Evolutionary conservation across 2,329 filamentous ascomycete genomes (phyloP).

Genomic region (Periconia sp.): DNA sequence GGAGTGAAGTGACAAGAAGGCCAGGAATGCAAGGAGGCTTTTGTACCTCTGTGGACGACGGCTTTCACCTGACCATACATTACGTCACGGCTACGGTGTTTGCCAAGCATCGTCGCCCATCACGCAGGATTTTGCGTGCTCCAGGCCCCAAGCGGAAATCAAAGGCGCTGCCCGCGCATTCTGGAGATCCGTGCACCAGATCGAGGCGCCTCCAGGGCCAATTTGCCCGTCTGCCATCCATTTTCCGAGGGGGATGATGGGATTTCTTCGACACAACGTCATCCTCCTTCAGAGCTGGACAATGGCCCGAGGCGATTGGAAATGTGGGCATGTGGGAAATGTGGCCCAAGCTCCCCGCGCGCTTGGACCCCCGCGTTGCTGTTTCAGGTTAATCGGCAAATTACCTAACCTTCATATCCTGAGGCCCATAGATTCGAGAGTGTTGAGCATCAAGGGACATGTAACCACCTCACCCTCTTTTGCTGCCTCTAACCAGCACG

Average conservation of each 20-base stretch:
- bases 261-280: background rate
- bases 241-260: background rate
- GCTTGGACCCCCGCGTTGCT: background rate
- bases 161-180: background rate
- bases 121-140: background rate
- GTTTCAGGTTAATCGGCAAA: background rate
- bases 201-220: too few relatives aligned
- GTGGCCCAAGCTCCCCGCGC: background rate
- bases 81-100: slow-evolving; percentile 28
- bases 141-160: background rate
- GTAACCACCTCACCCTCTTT: background rate
- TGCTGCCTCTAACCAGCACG: background rate
- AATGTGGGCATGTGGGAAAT: background rate
- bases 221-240: background rate
- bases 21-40: slow-evolving; percentile 20
- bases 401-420: too few relatives aligned
- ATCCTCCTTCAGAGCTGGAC: background rate
- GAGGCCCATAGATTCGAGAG: background rate
- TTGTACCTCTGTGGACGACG: slow-evolving; percentile 28
- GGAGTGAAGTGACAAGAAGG: slow-evolving; percentile 8
- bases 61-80: slow-evolving; percentile 31
- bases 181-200: background rate
- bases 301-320: too few relatives aligned
- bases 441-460: background rate
- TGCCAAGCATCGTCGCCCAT: slow-evolving; percentile 13